phyloP scores from a whole-genome alignment of 1,284 basidiomycete genomes.

The Pseudozyma sp. region DNA sequence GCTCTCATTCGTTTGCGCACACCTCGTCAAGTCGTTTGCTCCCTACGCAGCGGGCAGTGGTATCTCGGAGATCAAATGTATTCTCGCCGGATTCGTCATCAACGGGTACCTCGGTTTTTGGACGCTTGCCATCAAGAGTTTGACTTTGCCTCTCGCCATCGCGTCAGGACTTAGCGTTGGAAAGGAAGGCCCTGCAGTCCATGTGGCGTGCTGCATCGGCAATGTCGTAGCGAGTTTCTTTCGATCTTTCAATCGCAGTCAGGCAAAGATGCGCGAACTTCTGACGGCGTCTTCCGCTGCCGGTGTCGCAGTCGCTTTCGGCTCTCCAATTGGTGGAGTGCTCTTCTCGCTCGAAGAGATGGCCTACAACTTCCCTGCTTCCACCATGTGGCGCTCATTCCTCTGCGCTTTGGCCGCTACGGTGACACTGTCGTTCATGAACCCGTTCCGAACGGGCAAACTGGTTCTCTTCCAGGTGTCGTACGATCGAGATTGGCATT shows the following conservation, averaged over 20 bases:
- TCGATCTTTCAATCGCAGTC: constrained; percentile 83
- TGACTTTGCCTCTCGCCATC: constrained; percentile 87
- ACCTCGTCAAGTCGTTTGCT: constrained; percentile 87
- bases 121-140: constrained; percentile 91
- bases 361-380: constrained; percentile 94
- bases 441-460: constrained; percentile 97
- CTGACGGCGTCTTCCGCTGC: constrained; percentile 95
- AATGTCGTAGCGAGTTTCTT: constrained; percentile 87
- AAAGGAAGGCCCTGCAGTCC: constrained; percentile 98
- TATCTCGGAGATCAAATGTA: constrained; percentile 99
- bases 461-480: constrained; percentile 98
- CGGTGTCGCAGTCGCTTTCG: constrained; percentile 96
- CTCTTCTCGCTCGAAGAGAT: constrained; percentile 81
- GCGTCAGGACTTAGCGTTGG: constrained; percentile 97
- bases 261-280: constrained; percentile 96
- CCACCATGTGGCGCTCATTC: constrained; percentile 98
- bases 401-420: constrained; percentile 97
- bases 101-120: constrained; percentile 89
- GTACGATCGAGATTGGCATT: constrained; percentile 98
- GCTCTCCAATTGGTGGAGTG: constrained; percentile 96
- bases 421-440: constrained; percentile 96
- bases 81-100: constrained; percentile 96
- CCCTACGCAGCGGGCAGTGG: constrained; percentile 97
- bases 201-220: constrained; percentile 94
- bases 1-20: constrained; percentile 73